These are phyloP conservation scores for Dictyostelium citrinum DNA, from an alignment of 78 protist genomes.

Conservation along the genomic window DNA sequence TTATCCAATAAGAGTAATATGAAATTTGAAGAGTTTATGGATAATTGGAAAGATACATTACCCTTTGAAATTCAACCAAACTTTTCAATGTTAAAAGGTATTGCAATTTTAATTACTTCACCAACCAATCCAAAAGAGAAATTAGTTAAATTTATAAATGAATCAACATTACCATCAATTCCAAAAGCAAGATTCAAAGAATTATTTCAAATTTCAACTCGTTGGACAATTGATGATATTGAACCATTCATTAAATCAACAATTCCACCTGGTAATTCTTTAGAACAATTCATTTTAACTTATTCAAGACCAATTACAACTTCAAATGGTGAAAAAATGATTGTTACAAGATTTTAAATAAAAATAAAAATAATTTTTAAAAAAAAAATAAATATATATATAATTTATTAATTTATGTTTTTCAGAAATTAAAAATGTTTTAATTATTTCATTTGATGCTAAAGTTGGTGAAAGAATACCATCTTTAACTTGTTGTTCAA, in stretches of 20 bases:
- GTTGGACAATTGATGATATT: conserved; percentile 41
- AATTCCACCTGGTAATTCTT: conserved; percentile 21
- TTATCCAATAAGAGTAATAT: neutral
- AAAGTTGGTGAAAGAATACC: conserved; percentile 63
- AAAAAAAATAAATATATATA: neutral
- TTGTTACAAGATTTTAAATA: conserved; percentile 13
- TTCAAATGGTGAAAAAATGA: conserved; percentile 17
- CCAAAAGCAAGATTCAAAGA: conserved; percentile 47
- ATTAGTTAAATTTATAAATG: conserved; percentile 1
- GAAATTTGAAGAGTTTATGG: conserved; percentile 44
- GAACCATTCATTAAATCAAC: conserved; percentile 41
- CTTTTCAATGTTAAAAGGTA: conserved; percentile 26
- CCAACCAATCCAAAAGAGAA: neutral
- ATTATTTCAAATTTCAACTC: conserved; percentile 9
- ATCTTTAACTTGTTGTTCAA: conserved; percentile 74
- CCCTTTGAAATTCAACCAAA: conserved; percentile 27
- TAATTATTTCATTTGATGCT: conserved; percentile 53
- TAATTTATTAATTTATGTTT: neutral
- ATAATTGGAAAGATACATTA: conserved; percentile 43
- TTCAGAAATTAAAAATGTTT: conserved; percentile 5
- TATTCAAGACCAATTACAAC: conserved; percentile 48
- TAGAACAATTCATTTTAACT: conserved; percentile 44
- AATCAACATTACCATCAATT: conserved; percentile 4
- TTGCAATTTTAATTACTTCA: conserved; percentile 1
- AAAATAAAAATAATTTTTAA: neutral